Base-by-base conservation (phyloP, 129 eudicot species). In the Smallanthus sonchifolius region DNA sequence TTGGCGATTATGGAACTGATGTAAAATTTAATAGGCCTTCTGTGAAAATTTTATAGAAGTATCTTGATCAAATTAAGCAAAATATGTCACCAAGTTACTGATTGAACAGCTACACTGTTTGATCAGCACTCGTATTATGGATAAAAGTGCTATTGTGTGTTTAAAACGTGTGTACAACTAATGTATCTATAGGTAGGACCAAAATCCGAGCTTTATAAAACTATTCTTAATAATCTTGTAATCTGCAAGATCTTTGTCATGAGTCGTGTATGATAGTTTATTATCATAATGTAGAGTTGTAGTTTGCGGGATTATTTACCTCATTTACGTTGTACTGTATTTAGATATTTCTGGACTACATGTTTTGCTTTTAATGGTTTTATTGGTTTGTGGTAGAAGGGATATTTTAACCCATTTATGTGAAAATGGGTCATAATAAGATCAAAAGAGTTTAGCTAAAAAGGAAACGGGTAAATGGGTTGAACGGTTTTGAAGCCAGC, bases 401-500 rank as follows among this genome's bases (percentile, higher is more conserved):
- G 24, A 10, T 10, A 66, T 10, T 10, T 66, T 11, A 37, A 66
- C 48, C 71, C 54, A 20, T 42, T 5, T 8, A 42, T 66, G 52
- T 10, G 71, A 39, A 42, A 68, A 34, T 30, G 20, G 73, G 60
- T 68, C 15, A 11, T 68, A 68, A 11, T 68, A 68, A 68, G n/a
- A 7, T 59, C 11, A 10, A 4, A 51, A 51, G 19, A 3, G 4
- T 5, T 51, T 51, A 51, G 52, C 34, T 9, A 65, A 7, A 65
- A 68, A 5, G 20, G 14, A 47, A 44, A 45, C 6, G 9, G 60
- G 73, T 30, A 2, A 15, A 45, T 30, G 42, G 16, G 60, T 48
- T 28, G 40, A 59, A 47, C 2, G 11, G 73, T 47, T 14, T 30
- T 6, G 44, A 45, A 68, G 57, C 15, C 28, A 14, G 43, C 40